Evolutionary conservation across 2,329 filamentous ascomycete species (phyloP), one percentile per base, ranked within the genome.

Genomic region (Ceratocystis papillata): DNA sequence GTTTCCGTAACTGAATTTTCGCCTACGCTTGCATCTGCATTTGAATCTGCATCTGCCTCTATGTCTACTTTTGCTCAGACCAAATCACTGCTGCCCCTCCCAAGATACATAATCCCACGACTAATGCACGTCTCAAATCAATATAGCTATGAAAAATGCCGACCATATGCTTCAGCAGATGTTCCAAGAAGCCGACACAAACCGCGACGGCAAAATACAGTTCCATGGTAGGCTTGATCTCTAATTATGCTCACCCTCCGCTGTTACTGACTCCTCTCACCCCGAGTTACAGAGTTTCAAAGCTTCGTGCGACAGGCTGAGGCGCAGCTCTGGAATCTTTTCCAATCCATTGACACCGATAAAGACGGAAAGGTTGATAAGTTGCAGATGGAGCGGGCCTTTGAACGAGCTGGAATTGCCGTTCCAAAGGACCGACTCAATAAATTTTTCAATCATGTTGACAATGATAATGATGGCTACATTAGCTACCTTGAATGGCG

Each of bases 401-500:
- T 96, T 73, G 80, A 86, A 68, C 82, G 81, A 64, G 88, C 90
- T 48, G 92, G 92, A 44, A 80, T 99, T 63, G 82, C 85, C 7
- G 87, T 97, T 12, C 88, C 91, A 25, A 85, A 80, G 70, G 83
- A 86, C 65, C 88, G 90, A 72, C 78, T 99, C 59, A 83, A 90
- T 69, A 83, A 86, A 69, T 97, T 99, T 78, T 96, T 99, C 74
- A 78, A 83, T 69, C 88, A 96, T 74, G 88, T 99, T 71, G 94
- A 99, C 75, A 82, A 84, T 73, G 93, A 99, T 77, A 83, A 87
- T 71, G 92, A 99, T 74, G 91, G 91, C 61, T 85, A 79, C 69
- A 96, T 97, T 71, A 91, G 82, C 69, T 97, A 96, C 76, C 86
- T 90, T 70, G 94, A 99, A 81, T 97, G 94, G 94, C 87, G 93